These are phyloP conservation scores for Apiotrichum laibachii DNA, from an alignment of 1,284 basidiomycete species.

Conservation along the genomic window DNA sequence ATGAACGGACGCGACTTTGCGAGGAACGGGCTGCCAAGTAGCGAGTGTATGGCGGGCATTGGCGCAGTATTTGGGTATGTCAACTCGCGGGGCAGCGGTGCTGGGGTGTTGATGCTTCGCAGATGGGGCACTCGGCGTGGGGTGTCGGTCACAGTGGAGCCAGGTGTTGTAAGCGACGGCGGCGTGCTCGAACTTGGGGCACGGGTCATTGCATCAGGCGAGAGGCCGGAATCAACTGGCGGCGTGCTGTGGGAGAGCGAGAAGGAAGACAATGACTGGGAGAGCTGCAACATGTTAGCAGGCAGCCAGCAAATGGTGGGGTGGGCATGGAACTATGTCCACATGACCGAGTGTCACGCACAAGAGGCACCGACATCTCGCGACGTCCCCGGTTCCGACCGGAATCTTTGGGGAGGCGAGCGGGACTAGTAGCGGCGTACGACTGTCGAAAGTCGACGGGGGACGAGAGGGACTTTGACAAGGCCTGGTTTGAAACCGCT, in stretches of 20 bases:
- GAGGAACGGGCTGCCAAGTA: conserved; percentile 43
- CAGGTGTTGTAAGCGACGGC: conserved; percentile 9
- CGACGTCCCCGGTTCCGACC: conserved; percentile 22
- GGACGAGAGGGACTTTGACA: not conserved
- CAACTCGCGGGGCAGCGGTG: conserved; percentile 15
- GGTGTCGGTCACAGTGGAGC: conserved; percentile 10
- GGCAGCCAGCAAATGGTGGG: not conserved
- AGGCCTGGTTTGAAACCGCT: conserved; percentile 4
- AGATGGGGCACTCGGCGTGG: conserved; percentile 10
- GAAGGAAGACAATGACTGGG: conserved; percentile 39
- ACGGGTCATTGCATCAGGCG: conserved; percentile 11
- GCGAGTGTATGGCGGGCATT: conserved; percentile 33
- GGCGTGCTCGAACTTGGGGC: conserved; percentile 13
- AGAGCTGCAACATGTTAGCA: conserved; percentile 27
- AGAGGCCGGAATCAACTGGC: conserved; percentile 10
- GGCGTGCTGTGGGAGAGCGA: conserved; percentile 35
- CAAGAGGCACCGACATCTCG: conserved; percentile 44
- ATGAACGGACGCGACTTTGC: conserved; percentile 22
- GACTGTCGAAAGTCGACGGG: not conserved
- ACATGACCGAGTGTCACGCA: conserved; percentile 19
- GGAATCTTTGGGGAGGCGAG: conserved; percentile 5
- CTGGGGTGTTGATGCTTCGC: conserved; percentile 13
- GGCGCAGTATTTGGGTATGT: conserved; percentile 34
- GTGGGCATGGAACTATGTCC: not conserved
- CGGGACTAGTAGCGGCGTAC: conserved; percentile 17